A percentile compares a stretch with the other conserved stretches of the same genome.
Conservation (phyloP, 257 asterid genomes). For the Anisodus acutangulus region DNA sequence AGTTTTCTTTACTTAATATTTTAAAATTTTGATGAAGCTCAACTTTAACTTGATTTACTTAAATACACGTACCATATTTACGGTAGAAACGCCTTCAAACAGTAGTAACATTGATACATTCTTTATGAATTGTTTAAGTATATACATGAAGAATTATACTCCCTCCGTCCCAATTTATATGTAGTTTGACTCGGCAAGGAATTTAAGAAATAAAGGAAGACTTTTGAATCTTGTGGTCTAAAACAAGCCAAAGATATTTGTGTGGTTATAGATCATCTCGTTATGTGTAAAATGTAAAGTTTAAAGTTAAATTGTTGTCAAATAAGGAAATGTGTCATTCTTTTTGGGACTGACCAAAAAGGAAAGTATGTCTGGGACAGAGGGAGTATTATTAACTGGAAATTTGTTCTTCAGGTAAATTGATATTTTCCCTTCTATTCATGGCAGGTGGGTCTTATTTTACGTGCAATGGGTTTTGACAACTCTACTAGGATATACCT, state of each 20-base stretch:
- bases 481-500: conserved; percentile 88
- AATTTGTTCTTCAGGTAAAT: neutral
- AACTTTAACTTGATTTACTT: neutral
- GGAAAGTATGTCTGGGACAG: too few relatives aligned
- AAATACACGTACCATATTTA: neutral
- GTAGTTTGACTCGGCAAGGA: too few relatives aligned
- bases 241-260: too few relatives aligned
- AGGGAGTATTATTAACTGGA: neutral
- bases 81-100: neutral
- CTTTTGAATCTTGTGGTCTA: too few relatives aligned
- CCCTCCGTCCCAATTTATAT: too few relatives aligned
- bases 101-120: neutral
- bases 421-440: neutral
- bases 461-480: conserved; percentile 82
- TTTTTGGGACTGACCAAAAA: too few relatives aligned
- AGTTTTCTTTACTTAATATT: neutral
- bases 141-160: too few relatives aligned
- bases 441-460: conserved; percentile 87
- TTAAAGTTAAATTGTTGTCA: too few relatives aligned
- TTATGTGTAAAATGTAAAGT: too few relatives aligned
- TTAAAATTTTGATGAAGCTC: neutral
- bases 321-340: too few relatives aligned
- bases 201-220: too few relatives aligned
- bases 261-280: too few relatives aligned
- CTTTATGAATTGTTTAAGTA: neutral